Base-by-base conservation (phyloP, 345 rosid genomes). In the Rhodamnia rubescens region DNA sequence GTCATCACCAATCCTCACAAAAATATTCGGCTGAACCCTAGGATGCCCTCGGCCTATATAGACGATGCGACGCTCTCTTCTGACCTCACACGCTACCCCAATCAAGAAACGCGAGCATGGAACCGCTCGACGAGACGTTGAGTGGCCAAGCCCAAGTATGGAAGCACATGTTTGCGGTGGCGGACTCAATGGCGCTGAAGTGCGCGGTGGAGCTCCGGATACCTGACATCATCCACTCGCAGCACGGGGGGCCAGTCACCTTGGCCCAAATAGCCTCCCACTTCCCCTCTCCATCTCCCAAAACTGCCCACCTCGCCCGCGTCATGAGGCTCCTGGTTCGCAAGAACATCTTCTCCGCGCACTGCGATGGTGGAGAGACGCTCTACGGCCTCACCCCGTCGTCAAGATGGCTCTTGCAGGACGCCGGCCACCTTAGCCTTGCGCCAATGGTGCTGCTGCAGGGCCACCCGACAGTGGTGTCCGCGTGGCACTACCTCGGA, bases 331-430 rank as follows among this genome's bases (percentile, higher is more conserved):
- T 86, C 27, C 69, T 88, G 12, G 90, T 86, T 78, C 87, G 86
- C 8, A 69, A 52, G 49, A 57, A 85, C 4, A 47, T 88, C 85
- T 89, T 89, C 85, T 53, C 89, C 3, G 69, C 80, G 12, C 82
- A 86, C 51, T 49, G 87, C 52, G 87, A 85, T 6, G 86, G 84
- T 1, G 88, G 85, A 22, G 92, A 88, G 13, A 69, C 85, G 18
- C 81, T 86, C 15, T 93, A 89, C 56, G 89, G 88, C 2, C 74
- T 88, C 26, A 87, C 87, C 50, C 22, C 83, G 16, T 27, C 53
- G 8, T 90, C 95, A 1, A 85, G 57, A 64, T 91, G 93, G 93
- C 85, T 91, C 2, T 13, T 90, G 8, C 85, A 14, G 8, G 87
- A 75, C 27, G 83, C 91, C 1, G 88, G 7, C 55, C 6, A 88